Conservation (phyloP, 495 filamentous ascomycete genomes). For the Annulohypoxylon moriforme region DNA sequence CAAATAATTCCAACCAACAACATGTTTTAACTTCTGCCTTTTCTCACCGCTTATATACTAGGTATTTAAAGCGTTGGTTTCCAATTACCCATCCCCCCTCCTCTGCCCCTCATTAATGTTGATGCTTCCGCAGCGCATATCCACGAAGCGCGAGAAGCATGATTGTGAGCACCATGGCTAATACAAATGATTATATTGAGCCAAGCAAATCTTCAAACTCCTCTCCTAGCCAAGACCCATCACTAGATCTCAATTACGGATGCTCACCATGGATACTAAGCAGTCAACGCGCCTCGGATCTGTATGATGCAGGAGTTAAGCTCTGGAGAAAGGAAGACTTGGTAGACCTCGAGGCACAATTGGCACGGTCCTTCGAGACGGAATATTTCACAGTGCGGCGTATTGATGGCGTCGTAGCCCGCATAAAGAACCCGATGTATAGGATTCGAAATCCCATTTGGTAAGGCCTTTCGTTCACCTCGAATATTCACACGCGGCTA, state of each 20-base stretch:
- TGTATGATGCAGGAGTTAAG: conserved; percentile 53
- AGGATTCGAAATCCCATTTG: conserved; percentile 55
- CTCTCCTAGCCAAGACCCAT: background rate
- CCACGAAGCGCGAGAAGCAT: background rate
- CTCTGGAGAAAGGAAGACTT: conserved; percentile 56
- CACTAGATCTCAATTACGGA: conserved; percentile 2
- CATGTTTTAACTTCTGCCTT: no score
- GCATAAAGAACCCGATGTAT: conserved; percentile 55
- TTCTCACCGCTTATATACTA: no score
- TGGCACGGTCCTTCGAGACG: conserved; percentile 47
- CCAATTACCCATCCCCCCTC: background rate
- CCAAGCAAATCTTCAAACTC: conserved; percentile 3
- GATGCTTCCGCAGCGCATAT: background rate
- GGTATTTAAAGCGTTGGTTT: no score
- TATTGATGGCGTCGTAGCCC: conserved; percentile 51
- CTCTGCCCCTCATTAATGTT: background rate
- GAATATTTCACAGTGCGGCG: conserved; percentile 53
- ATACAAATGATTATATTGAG: background rate
- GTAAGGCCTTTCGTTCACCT: conserved; percentile 27
- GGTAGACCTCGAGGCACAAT: conserved; percentile 54
- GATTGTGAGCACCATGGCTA: conserved; percentile 3
- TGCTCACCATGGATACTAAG: conserved; percentile 47
- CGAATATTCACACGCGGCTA: background rate
- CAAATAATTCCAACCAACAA: no score
- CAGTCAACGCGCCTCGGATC: conserved; percentile 53